Conservation (phyloP, 106 monocot genomes). For the Phalaenopsis equestris region DNA sequence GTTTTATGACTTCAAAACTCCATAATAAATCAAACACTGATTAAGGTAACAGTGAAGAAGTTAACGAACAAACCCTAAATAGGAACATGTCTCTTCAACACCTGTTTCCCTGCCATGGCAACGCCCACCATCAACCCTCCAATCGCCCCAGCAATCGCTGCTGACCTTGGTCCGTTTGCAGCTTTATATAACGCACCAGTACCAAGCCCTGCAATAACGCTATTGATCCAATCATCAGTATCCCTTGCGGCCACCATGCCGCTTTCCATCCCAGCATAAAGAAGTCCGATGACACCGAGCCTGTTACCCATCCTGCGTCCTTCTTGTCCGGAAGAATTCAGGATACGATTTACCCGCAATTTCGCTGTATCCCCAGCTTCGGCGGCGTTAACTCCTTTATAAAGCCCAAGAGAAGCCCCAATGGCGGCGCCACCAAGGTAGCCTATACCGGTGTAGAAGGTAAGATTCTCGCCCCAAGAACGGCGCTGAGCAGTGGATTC, state of each 20-base stretch:
- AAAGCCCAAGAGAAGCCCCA: conserved; percentile 48
- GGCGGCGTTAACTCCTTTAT: conserved; percentile 24
- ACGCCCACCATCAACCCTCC: conserved; percentile 71
- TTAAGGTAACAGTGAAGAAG: background rate
- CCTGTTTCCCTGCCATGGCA: conserved; percentile 58
- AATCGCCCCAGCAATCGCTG: conserved; percentile 53
- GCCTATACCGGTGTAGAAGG: conserved; percentile 68
- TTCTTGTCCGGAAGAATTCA: conserved; percentile 51
- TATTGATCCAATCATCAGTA: conserved; percentile 61
- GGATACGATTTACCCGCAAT: conserved; percentile 47
- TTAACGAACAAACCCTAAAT: conserved; percentile 20
- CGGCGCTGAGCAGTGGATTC: conserved; percentile 49
- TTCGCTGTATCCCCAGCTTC: conserved; percentile 57
- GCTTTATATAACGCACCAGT: conserved; percentile 45
- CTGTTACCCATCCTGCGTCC: conserved; percentile 54
- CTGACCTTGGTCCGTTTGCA: conserved; percentile 47
- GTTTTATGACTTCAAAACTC: background rate
- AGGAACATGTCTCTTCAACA: conserved; percentile 68
- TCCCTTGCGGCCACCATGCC: conserved; percentile 39
- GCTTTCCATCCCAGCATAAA: conserved; percentile 70
- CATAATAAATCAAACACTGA: conserved; percentile 1
- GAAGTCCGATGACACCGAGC: conserved; percentile 54
- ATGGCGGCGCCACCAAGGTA: conserved; percentile 47
- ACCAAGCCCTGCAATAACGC: conserved; percentile 53
- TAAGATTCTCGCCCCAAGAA: conserved; percentile 80